These are phyloP conservation scores for Jatropha curcas DNA, from an alignment of 345 rosid species.

Conservation along the genomic window DNA sequence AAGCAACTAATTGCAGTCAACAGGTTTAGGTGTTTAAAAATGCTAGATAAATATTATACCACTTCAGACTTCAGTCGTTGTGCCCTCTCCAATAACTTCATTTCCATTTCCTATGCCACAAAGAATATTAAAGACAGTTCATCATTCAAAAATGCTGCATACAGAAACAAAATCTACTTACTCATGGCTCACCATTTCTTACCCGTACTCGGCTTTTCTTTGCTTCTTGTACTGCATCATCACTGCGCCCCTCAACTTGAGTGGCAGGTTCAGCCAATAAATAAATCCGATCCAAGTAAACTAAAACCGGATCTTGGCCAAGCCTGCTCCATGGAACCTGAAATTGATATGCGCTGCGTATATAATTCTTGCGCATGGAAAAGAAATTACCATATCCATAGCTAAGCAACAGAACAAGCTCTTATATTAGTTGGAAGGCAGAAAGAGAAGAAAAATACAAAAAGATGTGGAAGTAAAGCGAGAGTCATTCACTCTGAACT, in stretches of 20 bases:
- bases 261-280: slow-evolving; percentile 91
- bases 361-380: background rate
- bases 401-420: background rate
- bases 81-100: slow-evolving; percentile 68
- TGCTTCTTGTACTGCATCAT: slow-evolving; percentile 88
- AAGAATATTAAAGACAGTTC: slow-evolving; percentile 23
- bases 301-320: slow-evolving; percentile 95
- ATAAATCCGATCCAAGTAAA: slow-evolving; percentile 82
- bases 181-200: slow-evolving; percentile 37
- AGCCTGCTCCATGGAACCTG: slow-evolving; percentile 99
- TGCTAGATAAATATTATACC: slow-evolving; percentile 45
- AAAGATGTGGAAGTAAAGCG: no score
- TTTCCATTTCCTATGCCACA: slow-evolving; percentile 75
- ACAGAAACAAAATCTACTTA: slow-evolving; percentile 10
- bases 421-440: background rate
- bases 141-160: slow-evolving; percentile 13
- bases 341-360: slow-evolving; percentile 8
- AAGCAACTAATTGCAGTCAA: no score
- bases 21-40: background rate
- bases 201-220: slow-evolving; percentile 83
- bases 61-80: slow-evolving; percentile 66
- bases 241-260: slow-evolving; percentile 67
- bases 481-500: no score
- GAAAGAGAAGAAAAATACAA: background rate
- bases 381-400: background rate